A percentile compares a stretch with the other conserved stretches of the same genome.
phyloP scores from a whole-genome alignment of 2,329 filamentous ascomycete genomes.

The Shiraia sp. region DNA sequence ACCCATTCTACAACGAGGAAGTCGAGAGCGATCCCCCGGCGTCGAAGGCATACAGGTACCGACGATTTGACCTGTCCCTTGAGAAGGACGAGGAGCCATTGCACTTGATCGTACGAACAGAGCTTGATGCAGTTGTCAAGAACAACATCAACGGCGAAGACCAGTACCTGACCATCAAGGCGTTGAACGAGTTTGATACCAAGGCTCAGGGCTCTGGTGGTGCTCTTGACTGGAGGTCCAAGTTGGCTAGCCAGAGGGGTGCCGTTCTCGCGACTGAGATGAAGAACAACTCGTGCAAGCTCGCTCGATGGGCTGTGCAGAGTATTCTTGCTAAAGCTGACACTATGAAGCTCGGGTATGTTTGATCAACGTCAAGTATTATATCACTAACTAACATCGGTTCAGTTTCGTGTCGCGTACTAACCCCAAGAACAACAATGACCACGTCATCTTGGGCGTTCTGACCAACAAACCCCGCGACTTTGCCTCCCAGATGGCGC shows the following conservation, averaged over 20 bases:
- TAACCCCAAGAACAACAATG: constrained; percentile 89
- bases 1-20: constrained; percentile 95
- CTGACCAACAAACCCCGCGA: constrained; percentile 97
- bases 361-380: constrained; percentile 20
- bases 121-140: constrained; percentile 94
- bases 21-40: constrained; percentile 93
- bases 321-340: constrained; percentile 97
- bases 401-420: constrained; percentile 88
- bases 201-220: constrained; percentile 95
- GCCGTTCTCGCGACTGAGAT: constrained; percentile 98
- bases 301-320: constrained; percentile 96
- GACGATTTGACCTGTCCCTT: constrained; percentile 91
- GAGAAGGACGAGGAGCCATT: constrained; percentile 90
- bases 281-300: constrained; percentile 99
- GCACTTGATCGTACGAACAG: constrained; percentile 89
- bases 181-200: constrained; percentile 98
- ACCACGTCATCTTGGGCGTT: constrained; percentile 93
- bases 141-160: constrained; percentile 91
- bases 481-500: constrained; percentile 96
- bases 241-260: constrained; percentile 92
- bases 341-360: constrained; percentile 94
- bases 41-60: constrained; percentile 98
- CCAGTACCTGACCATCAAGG: constrained; percentile 89
- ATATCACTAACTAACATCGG: constrained; percentile 7
- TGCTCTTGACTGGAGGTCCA: constrained; percentile 94